Conservation (phyloP, 371 early-diverging fungal genomes). For the Mortierella sp. region DNA sequence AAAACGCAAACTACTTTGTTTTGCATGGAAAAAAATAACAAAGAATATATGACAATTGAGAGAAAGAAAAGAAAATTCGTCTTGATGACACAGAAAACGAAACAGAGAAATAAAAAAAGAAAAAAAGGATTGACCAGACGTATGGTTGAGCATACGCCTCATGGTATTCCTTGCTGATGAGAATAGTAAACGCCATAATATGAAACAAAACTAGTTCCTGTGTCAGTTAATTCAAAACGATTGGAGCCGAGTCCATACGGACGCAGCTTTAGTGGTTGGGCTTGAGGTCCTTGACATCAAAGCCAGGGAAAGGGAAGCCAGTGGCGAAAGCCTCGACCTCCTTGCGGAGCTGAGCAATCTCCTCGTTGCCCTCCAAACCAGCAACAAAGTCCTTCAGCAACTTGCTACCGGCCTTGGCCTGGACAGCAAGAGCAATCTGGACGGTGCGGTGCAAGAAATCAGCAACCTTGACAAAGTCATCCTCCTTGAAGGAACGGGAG, state of each 20-base stretch:
- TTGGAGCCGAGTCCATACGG: background rate
- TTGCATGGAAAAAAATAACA: slow-evolving; percentile 44
- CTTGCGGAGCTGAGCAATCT: slow-evolving; percentile 82
- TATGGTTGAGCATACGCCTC: slow-evolving; percentile 47
- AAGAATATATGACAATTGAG: slow-evolving; percentile 31
- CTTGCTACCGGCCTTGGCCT: slow-evolving; percentile 86
- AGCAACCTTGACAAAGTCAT: slow-evolving; percentile 88
- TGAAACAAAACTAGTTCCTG: background rate
- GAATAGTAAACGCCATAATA: background rate
- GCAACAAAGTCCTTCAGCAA: slow-evolving; percentile 96
- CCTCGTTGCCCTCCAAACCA: slow-evolving; percentile 75
- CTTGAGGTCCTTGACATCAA: slow-evolving; percentile 39
- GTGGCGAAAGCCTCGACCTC: slow-evolving; percentile 94
- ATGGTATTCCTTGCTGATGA: background rate
- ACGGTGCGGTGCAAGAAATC: slow-evolving; percentile 92
- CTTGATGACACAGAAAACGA: slow-evolving; percentile 9
- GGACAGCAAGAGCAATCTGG: slow-evolving; percentile 84
- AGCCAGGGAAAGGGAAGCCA: slow-evolving; percentile 93
- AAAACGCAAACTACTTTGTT: slow-evolving; percentile 26
- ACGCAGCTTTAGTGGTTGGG: slow-evolving; percentile 49
- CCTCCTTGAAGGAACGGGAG: slow-evolving; percentile 90
- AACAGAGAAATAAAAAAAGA: slow-evolving; percentile 1
- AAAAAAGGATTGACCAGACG: slow-evolving; percentile 5
- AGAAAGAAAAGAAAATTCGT: slow-evolving; percentile 1
- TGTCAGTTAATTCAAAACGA: slow-evolving; percentile 1